Percentiles rank a stretch among this genome's conserved stretches.
These are phyloP conservation scores for Ammopiptanthus mongolicus DNA, from an alignment of 306 rosid genomes.

Conservation along the genomic window DNA sequence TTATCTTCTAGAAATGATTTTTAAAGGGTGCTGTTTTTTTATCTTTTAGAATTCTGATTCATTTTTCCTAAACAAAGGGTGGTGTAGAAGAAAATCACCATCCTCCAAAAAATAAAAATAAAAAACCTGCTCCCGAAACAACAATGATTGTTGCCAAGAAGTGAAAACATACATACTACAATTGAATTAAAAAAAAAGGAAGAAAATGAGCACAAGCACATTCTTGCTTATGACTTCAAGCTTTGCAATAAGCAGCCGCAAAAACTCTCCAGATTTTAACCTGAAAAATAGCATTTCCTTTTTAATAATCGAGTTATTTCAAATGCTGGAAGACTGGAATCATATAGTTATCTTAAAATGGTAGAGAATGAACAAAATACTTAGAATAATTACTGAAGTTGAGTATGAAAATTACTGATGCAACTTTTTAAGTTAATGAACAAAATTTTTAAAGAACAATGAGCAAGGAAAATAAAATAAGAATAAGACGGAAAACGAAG, in stretches of 20 bases:
- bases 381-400: too few species aligned
- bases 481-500: neutral
- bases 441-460: too few species aligned
- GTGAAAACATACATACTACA: too few species aligned
- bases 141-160: too few species aligned
- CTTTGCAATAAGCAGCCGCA: too few species aligned
- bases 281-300: neutral
- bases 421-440: neutral
- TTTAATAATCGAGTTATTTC: neutral
- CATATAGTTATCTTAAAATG: neutral
- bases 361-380: neutral
- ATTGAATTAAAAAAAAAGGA: too few species aligned
- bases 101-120: too few species aligned
- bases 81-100: neutral
- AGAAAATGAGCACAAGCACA: too few species aligned
- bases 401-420: neutral
- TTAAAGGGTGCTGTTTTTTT: too few species aligned
- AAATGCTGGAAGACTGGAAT: neutral
- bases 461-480: neutral
- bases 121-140: neutral
- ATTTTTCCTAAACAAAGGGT: neutral
- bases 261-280: neutral
- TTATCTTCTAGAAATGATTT: too few species aligned
- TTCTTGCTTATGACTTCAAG: too few species aligned
- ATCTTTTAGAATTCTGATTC: neutral